phyloP scores from a whole-genome alignment of 352 stramenopile species.

The Phytophthora podocarpi region DNA sequence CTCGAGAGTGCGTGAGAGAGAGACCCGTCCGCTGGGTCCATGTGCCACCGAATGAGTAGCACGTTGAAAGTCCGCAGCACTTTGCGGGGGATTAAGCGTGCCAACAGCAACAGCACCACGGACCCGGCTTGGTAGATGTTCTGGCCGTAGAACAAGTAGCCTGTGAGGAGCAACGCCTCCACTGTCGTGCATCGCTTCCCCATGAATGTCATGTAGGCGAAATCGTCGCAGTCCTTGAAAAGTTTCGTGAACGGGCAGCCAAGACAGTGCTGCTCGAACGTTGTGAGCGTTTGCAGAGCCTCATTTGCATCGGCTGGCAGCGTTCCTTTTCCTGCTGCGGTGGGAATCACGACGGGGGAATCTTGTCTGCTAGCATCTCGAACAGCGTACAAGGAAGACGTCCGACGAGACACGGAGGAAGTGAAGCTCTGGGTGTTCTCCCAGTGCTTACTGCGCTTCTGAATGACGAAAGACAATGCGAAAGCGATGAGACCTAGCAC shows the following conservation, averaged over 20 bases:
- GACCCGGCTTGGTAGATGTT: conserved; percentile 17
- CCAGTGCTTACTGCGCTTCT: no score
- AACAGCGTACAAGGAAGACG: not conserved
- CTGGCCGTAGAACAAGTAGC: conserved; percentile 25
- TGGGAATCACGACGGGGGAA: no score
- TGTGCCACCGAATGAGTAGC: conserved; percentile 17
- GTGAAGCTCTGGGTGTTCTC: no score
- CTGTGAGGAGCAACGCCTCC: conserved; percentile 19
- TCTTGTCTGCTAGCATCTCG: no score
- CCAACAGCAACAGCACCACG: conserved; percentile 18
- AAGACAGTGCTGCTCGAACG: conserved; percentile 24
- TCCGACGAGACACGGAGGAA: not conserved
- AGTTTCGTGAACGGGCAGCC: conserved; percentile 16
- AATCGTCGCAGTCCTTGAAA: conserved; percentile 32
- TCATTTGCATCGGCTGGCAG: no score
- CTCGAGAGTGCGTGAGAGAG: conserved; percentile 19
- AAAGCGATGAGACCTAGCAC: no score
- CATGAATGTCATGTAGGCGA: conserved; percentile 21
- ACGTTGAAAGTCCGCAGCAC: conserved; percentile 31
- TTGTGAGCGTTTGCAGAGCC: not conserved
- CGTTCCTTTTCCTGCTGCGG: no score
- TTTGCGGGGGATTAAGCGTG: conserved; percentile 11
- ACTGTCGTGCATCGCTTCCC: conserved; percentile 23
- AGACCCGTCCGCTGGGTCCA: conserved; percentile 8
- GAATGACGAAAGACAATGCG: no score